These are phyloP conservation scores for Tympanopsis confertula DNA, from an alignment of 2,329 filamentous ascomycete genomes.

Conservation along the genomic window DNA sequence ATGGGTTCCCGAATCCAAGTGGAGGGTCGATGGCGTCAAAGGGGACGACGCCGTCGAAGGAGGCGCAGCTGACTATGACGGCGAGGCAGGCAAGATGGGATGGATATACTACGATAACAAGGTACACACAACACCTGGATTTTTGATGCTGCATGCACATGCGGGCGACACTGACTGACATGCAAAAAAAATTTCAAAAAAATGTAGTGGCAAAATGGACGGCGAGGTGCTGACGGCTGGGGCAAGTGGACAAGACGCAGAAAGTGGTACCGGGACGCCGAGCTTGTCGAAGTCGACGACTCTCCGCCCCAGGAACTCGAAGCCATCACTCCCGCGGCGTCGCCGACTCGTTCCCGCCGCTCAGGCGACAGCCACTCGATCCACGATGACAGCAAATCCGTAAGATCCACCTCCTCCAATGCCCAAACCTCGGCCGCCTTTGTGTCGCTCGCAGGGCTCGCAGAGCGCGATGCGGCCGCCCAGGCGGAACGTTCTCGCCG, in stretches of 20 bases:
- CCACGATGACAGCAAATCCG: constrained; percentile 1
- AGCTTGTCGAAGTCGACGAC: constrained; percentile 42
- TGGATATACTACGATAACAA: constrained; percentile 71
- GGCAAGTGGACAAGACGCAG: constrained; percentile 55
- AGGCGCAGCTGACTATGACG: constrained; percentile 38
- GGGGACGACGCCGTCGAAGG: constrained; percentile 34
- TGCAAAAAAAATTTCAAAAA: no score
- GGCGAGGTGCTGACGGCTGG: constrained; percentile 52
- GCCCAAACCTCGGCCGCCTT: constrained; percentile 3
- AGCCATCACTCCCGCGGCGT: not conserved
- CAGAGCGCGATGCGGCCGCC: constrained; percentile 3
- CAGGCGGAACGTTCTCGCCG: constrained; percentile 2
- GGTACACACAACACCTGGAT: no score
- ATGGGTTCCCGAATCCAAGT: constrained; percentile 78
- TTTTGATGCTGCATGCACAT: no score
- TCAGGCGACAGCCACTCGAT: constrained; percentile 2
- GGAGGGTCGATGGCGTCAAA: constrained; percentile 70
- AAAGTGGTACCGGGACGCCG: constrained; percentile 58
- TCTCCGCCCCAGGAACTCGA: not conserved
- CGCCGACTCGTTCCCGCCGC: not conserved
- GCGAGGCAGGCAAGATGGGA: constrained; percentile 54
- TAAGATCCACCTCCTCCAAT: constrained; percentile 2
- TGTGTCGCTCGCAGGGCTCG: not conserved
- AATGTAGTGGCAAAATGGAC: constrained; percentile 54
- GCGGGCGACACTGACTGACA: no score